These are phyloP conservation scores for Bruguiera parviflora DNA, from an alignment of 345 rosid genomes.

Conservation along the genomic window DNA sequence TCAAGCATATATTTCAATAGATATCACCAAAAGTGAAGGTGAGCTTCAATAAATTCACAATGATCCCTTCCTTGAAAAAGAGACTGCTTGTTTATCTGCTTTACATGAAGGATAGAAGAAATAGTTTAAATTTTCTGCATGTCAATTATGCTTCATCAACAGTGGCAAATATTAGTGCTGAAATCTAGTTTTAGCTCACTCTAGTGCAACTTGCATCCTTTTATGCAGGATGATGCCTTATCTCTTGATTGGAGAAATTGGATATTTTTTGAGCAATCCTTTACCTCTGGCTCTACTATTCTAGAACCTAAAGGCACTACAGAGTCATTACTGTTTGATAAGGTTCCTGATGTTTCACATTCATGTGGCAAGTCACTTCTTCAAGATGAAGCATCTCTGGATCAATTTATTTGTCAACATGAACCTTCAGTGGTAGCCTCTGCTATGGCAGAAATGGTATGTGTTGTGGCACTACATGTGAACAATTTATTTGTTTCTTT, in stretches of 20 bases:
- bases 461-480: constrained; percentile 12
- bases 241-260: constrained; percentile 75
- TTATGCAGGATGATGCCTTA: constrained; percentile 41
- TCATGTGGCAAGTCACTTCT: constrained; percentile 19
- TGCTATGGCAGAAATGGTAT: constrained; percentile 30
- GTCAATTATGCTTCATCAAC: not conserved
- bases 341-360: constrained; percentile 25
- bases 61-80: no score
- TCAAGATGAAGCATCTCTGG: constrained; percentile 25
- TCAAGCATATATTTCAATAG: not conserved
- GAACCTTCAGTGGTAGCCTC: constrained; percentile 31
- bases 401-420: constrained; percentile 30
- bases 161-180: not conserved
- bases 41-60: no score
- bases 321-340: constrained; percentile 39
- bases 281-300: constrained; percentile 12
- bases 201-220: constrained; percentile 11
- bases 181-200: constrained; percentile 4
- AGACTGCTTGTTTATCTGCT: not conserved
- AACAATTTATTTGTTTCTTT: constrained; percentile 3
- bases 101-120: not conserved
- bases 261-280: constrained; percentile 46
- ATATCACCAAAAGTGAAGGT: no score
- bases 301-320: constrained; percentile 28
- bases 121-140: not conserved